A percentile compares a stretch with the other conserved stretches of the same genome.
Conservation (phyloP, 306 rosid genomes). For the Nissolia schottii region DNA sequence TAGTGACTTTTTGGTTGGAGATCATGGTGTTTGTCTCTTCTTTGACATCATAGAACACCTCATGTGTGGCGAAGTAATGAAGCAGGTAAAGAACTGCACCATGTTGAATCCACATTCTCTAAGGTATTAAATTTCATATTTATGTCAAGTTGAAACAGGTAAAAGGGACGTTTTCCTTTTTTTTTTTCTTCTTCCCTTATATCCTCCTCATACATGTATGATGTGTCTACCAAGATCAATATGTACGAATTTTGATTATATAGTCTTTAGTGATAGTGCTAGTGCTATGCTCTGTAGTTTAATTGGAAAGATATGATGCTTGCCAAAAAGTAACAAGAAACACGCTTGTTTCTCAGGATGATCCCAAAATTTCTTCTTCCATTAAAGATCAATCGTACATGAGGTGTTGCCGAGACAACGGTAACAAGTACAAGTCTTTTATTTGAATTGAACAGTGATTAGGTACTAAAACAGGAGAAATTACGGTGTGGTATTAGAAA, state of each 20-base stretch:
- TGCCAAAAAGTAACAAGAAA: background rate
- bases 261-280: background rate
- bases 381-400: background rate
- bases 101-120: background rate
- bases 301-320: background rate
- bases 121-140: background rate
- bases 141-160: background rate
- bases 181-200: background rate
- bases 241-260: background rate
- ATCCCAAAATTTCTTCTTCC: background rate
- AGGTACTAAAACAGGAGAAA: too few relatives aligned
- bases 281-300: background rate
- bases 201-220: background rate
- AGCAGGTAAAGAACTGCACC: background rate
- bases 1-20: background rate
- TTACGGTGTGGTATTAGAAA: too few relatives aligned
- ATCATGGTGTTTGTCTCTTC: background rate
- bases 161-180: background rate
- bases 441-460: too few relatives aligned
- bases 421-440: background rate
- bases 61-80: background rate
- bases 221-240: background rate
- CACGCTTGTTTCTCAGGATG: too few relatives aligned
- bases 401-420: background rate
- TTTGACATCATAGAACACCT: background rate